Evolutionary conservation across 2,329 filamentous ascomycete genomes (phyloP), one percentile per base, ranked within the genome.

Genomic region (Fusarium kyushuense): DNA sequence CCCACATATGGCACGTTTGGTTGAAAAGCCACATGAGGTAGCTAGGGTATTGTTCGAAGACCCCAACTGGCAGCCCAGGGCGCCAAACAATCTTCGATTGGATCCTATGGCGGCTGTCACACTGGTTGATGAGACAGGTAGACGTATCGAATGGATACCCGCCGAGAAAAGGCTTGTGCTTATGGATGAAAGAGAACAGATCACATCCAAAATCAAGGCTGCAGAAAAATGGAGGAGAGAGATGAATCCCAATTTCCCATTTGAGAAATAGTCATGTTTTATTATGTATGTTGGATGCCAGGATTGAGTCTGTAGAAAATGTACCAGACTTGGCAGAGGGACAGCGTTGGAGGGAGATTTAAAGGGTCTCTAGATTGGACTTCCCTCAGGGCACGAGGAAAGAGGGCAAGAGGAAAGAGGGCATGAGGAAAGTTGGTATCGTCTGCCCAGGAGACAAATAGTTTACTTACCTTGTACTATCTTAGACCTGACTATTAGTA

Each of bases 21-120:
- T 79, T 8, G 65, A 77, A 1, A 77, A 80, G 27, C 73, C 71
- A 6, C 64, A 76, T 12, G 76, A 79, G 25, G 68, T 84, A 11
- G 80, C 78, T 23, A 78, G 78, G 54, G 58, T 84, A 10, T 70
- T 87, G 23, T 78, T 85, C 21, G 76, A 80, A 30, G 81, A 86
- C 52, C 77, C 78, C 4, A 72, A 72, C 6, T 86, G 83, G 83
- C 72, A 75, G 7, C 77, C 70, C 9, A 53, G 42, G 25, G 49
- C 52, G 12, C 68, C 65, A 5, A 63, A 16, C n/a, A 58, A 25
- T 12, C 54, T 69, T 6, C 57, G 54, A 3, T 27, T 69, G 23
- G 72, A 74, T 32, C 63, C 62, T 2, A 58, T 54, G 2, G 57
- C 66, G 19, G 32, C 69, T 33, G 33, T 73, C 21, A 61, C 58